A percentile compares a stretch with the other conserved stretches of the same genome.
phyloP scores from a whole-genome alignment of 139 green algal species.

The Coelastrella sp. region DNA sequence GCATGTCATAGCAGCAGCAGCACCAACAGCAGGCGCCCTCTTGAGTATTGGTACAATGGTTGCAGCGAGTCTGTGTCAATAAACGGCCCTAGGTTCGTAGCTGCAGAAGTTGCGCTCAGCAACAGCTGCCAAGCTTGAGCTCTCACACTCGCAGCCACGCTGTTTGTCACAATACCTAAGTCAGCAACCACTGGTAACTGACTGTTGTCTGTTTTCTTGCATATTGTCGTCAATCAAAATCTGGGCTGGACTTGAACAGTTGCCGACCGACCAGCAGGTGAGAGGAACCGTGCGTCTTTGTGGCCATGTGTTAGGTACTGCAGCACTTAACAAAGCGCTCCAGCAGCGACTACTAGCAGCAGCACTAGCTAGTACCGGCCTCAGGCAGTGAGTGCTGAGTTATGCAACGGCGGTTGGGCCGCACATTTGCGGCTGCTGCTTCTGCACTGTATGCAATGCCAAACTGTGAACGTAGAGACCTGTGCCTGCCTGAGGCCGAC shows the following conservation, averaged over 20 bases:
- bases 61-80: neutral
- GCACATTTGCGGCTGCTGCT: neutral
- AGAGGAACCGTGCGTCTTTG: neutral
- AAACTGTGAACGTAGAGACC: neutral
- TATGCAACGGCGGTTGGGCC: neutral
- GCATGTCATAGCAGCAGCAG: neutral
- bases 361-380: neutral
- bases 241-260: neutral
- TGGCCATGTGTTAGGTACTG: neutral
- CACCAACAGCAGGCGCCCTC: slow-evolving; percentile 2
- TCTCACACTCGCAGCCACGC: neutral
- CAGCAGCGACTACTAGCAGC: neutral
- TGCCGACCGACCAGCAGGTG: neutral
- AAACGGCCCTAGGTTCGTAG: neutral
- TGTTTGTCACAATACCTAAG: neutral
- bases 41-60: neutral
- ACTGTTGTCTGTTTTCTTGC: neutral
- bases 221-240: neutral
- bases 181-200: neutral
- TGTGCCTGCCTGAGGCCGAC: neutral
- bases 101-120: neutral
- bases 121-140: neutral
- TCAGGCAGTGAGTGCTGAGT: neutral
- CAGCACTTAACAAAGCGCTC: neutral
- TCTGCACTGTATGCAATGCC: neutral